phyloP scores from a whole-genome alignment of 345 rosid genomes.

The Brassica incana region DNA sequence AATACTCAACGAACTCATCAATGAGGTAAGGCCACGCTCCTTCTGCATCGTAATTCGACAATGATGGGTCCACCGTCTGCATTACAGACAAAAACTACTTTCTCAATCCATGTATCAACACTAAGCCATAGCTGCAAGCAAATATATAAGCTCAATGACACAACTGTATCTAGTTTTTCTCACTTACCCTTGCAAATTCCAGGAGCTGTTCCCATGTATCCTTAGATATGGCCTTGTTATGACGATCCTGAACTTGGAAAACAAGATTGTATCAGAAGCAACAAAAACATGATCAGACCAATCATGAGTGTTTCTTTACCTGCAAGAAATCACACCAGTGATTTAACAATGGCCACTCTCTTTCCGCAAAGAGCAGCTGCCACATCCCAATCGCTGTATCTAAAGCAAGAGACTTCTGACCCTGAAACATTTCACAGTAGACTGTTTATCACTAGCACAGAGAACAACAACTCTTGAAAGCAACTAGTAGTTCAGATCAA shows the following conservation, averaged over 20 bases:
- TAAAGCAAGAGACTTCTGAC: conserved; percentile 94
- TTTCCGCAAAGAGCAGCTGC: conserved; percentile 95
- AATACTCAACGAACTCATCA: conserved; percentile 94
- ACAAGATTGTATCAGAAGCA: conserved; percentile 26
- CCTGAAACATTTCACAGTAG: conserved; percentile 48
- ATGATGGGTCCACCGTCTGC: conserved; percentile 68
- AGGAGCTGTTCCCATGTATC: conserved; percentile 95
- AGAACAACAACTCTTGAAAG: neutral
- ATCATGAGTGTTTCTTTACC: conserved; percentile 44
- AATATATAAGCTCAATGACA: conserved; percentile 2
- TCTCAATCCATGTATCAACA: conserved; percentile 18
- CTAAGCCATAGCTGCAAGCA: conserved; percentile 17
- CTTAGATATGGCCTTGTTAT: conserved; percentile 94
- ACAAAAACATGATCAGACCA: conserved; percentile 12
- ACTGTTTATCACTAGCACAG: neutral
- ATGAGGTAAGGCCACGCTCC: conserved; percentile 99
- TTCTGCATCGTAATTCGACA: conserved; percentile 87
- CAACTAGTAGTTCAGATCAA: conserved; percentile 2
- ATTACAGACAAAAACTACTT: neutral
- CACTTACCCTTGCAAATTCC: conserved; percentile 89
- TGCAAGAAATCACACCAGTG: conserved; percentile 98
- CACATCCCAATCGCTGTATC: conserved; percentile 99
- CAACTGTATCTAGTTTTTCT: neutral
- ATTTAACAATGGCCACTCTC: conserved; percentile 86
- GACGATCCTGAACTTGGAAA: conserved; percentile 65